Percentiles rank a stretch among this genome's conserved stretches.
Evolutionary conservation across 169 alveolate species (phyloP).

Genomic region (Toxoplasma gondii): DNA sequence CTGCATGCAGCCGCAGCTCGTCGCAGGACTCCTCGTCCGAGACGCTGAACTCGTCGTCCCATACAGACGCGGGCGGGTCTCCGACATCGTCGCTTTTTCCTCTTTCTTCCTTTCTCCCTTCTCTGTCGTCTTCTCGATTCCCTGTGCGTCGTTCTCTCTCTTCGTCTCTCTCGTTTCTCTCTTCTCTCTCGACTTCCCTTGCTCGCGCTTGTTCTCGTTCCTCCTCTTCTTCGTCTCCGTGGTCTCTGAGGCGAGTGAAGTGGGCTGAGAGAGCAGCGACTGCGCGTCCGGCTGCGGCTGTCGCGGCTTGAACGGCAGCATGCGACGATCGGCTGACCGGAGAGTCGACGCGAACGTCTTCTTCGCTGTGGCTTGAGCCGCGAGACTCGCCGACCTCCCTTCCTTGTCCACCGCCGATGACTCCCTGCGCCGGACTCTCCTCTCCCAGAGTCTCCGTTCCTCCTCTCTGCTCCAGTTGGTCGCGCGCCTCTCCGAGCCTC

Average conservation of each 20-base stretch:
- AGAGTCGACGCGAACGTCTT: not conserved
- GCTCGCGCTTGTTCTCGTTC: not conserved
- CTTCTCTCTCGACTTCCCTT: not conserved
- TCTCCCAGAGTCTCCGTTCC: not conserved
- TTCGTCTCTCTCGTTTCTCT: not conserved
- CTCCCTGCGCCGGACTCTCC: not conserved
- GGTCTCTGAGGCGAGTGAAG: not conserved
- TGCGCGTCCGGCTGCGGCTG: constrained; percentile 7
- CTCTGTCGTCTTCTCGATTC: not conserved
- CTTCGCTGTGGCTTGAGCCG: not conserved
- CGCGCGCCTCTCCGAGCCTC: not conserved
- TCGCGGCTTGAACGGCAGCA: not conserved
- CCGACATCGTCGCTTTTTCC: not conserved
- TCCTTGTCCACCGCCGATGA: not conserved
- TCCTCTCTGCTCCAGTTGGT: not conserved
- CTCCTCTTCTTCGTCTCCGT: not conserved
- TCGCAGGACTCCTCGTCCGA: not conserved
- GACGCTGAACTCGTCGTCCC: not conserved
- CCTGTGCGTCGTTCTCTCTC: not conserved
- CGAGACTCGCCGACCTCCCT: not conserved
- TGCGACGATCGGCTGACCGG: not conserved
- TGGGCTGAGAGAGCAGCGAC: constrained; percentile 17
- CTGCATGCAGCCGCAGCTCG: not conserved
- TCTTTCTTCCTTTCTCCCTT: no score
- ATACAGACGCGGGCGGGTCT: not conserved